These are phyloP conservation scores for Arxiozyma bovina DNA, from an alignment of 1,139 yeast genomes.

Conservation along the genomic window DNA sequence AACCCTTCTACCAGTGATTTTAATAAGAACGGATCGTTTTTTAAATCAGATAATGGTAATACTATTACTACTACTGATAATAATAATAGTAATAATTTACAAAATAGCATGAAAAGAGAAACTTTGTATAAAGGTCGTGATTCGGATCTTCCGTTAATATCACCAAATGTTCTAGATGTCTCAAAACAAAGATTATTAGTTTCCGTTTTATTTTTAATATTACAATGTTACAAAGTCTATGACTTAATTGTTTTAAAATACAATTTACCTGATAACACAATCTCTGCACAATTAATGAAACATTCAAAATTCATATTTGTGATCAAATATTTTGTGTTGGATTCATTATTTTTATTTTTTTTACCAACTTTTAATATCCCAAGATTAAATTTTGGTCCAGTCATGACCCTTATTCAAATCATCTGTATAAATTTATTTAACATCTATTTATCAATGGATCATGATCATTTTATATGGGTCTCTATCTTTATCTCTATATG, in stretches of 20 bases:
- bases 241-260: conserved; percentile 45
- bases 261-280: conserved; percentile 16
- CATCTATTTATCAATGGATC: conserved; percentile 33
- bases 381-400: conserved; percentile 45
- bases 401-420: conserved; percentile 34
- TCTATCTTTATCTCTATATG: conserved; percentile 41
- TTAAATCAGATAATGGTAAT: no score
- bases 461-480: conserved; percentile 38
- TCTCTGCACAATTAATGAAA: conserved; percentile 32
- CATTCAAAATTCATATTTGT: conserved; percentile 51
- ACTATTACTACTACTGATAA: no score
- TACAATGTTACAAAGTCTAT: conserved; percentile 76
- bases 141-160: conserved; percentile 37
- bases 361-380: conserved; percentile 73
- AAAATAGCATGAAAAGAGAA: neutral
- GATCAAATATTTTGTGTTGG: conserved; percentile 63
- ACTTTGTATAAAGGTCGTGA: neutral
- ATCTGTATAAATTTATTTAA: conserved; percentile 32
- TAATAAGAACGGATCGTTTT: no score
- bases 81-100: no score
- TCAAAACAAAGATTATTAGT: conserved; percentile 71
- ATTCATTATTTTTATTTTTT: conserved; percentile 57
- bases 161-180: conserved; percentile 54
- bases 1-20: no score
- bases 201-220: conserved; percentile 54